Base-by-base conservation (phyloP, 345 rosid genomes). In the Durio zibethinus region DNA sequence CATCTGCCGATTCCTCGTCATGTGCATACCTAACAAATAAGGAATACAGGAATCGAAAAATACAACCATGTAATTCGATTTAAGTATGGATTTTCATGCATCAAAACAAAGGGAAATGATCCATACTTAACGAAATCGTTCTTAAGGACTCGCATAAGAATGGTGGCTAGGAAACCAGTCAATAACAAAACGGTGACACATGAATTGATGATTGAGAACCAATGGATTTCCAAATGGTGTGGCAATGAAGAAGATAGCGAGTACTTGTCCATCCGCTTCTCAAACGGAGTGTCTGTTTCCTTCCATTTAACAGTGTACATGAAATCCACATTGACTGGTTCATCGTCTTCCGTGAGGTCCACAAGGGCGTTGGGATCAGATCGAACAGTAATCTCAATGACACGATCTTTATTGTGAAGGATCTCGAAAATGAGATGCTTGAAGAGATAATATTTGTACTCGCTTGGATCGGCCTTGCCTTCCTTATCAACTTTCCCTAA, bases 121-220 rank as follows among this genome's bases (percentile, higher is more conserved):
- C 72, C 89, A 80, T 81, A 88, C 89, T 84, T 86, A n/a, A 82
- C 80, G 57, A 88, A 88, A 82, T 88, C 88, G 57, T 85, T 88
- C 85, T 88, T 82, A 21, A 85, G 75, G 36, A 88, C 89, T 14
- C 89, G 82, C 91, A 88, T 86, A 43, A 88, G 86, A 79, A 88
- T 88, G 5, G 87, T 86, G 31, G 88, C 87, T 72, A 88, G 89
- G 68, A 88, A 88, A 69, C 91, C 87, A 79, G 88, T 88, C 75
- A 88, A 74, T 35, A 88, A 84, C 27, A 88, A 85, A 82, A 88
- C 87, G 2, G 87, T 86, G 53, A 88, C 91, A 79, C 88, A 88
- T 2, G 89, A 86, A 80, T 86, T 88, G 29, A 88, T 86, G 33
- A 88, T 86, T 0, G 88, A 88, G 77, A 88, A 88, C 91, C 89